Conservation (phyloP, 371 early-diverging fungal species). For the Saksenaea oblongispora region DNA sequence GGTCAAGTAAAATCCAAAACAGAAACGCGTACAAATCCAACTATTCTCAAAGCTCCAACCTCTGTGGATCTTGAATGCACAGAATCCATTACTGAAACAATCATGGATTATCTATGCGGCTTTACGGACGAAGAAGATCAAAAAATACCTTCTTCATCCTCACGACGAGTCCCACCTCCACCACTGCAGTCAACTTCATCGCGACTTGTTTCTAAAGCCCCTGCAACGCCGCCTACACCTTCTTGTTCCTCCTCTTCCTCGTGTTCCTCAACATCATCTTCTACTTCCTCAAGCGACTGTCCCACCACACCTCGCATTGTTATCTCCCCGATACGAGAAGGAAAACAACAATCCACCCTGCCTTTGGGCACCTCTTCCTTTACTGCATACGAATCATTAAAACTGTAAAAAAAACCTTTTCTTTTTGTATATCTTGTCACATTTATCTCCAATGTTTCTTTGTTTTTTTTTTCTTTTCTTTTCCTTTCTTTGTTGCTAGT, state of each 20-base stretch:
- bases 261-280: slow-evolving; percentile 7
- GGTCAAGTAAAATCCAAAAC: not conserved
- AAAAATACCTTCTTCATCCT: not conserved
- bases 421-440: not conserved
- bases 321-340: slow-evolving; percentile 1
- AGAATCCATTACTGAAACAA: slow-evolving; percentile 14
- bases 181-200: not conserved
- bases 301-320: not conserved
- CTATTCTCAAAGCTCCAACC: not conserved
- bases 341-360: not conserved
- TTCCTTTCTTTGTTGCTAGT: not conserved
- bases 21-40: not conserved
- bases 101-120: slow-evolving; percentile 13
- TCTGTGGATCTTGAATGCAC: slow-evolving; percentile 2
- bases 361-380: not conserved
- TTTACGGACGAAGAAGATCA: not conserved
- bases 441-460: not conserved
- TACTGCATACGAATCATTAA: not conserved
- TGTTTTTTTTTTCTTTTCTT: not conserved
- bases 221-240: slow-evolving; percentile 35
- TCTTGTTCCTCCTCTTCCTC: slow-evolving; percentile 36
- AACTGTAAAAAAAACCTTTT: not conserved
- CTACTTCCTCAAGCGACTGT: slow-evolving; percentile 4
- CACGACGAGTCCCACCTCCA: slow-evolving; percentile 5
- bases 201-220: slow-evolving; percentile 16